Evolutionary conservation across 2,329 filamentous ascomycete genomes (phyloP).

Genomic region (Scorias spongiosa): DNA sequence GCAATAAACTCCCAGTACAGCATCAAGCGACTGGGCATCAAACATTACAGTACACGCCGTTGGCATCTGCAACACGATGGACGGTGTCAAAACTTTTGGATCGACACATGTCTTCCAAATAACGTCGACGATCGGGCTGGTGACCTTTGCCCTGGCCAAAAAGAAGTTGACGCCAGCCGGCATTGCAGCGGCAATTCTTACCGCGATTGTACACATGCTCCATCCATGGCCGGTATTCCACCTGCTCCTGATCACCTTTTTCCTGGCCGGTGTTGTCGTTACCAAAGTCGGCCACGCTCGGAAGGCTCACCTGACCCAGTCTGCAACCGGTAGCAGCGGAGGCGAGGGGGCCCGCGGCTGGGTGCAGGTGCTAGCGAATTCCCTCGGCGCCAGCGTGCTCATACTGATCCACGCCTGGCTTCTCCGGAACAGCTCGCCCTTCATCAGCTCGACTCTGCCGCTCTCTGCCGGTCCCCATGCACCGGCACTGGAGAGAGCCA

Average conservation of each 20-base stretch:
- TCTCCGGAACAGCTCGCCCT: slow-evolving; percentile 16
- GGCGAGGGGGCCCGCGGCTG: slow-evolving; percentile 74
- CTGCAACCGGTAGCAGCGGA: slow-evolving; percentile 54
- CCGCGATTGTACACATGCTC: slow-evolving; percentile 67
- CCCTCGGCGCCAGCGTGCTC: slow-evolving; percentile 56
- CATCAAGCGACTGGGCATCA: too few species aligned
- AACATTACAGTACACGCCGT: too few species aligned
- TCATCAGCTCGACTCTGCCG: slow-evolving; percentile 16
- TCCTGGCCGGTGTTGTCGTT: slow-evolving; percentile 65
- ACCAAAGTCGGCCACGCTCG: slow-evolving; percentile 83
- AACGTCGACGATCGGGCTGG: slow-evolving; percentile 15
- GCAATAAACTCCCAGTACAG: too few species aligned
- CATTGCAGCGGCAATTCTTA: slow-evolving; percentile 54
- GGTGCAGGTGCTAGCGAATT: slow-evolving; percentile 84
- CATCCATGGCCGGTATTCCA: slow-evolving; percentile 95
- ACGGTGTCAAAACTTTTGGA: slow-evolving; percentile 7
- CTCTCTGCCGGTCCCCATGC: slow-evolving; percentile 25
- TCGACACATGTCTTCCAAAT: slow-evolving; percentile 13
- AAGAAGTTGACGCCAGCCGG: slow-evolving; percentile 55
- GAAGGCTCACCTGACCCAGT: slow-evolving; percentile 69
- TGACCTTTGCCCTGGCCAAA: slow-evolving; percentile 38
- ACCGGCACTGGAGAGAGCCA: slow-evolving; percentile 21
- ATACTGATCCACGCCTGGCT: slow-evolving; percentile 37
- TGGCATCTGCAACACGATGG: too few species aligned
- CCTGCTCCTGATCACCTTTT: slow-evolving; percentile 67